Evolutionary conservation across 2,329 filamentous ascomycete species (phyloP).

Genomic region (Huntiella bhutanensis): DNA sequence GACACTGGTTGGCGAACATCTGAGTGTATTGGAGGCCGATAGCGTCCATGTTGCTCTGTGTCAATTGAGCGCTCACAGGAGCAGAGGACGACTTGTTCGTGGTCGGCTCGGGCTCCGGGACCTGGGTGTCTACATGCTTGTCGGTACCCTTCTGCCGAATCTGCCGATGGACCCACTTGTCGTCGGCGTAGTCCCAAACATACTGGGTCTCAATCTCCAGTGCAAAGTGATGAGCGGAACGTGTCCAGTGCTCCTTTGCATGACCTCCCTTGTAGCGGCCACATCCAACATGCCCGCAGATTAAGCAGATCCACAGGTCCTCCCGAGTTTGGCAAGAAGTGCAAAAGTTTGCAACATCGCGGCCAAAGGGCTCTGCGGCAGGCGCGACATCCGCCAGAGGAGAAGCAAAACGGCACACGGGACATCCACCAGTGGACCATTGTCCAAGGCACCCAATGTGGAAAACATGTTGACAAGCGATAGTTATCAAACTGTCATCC

Average conservation of each 20-base stretch:
- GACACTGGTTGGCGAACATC: conserved; percentile 77
- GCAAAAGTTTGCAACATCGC: conserved; percentile 50
- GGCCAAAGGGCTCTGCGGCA: conserved; percentile 31
- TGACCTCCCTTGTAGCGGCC: conserved; percentile 88
- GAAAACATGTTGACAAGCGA: conserved; percentile 93
- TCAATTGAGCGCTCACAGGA: no score
- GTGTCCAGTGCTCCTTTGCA: conserved; percentile 83
- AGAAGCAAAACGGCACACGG: conserved; percentile 76
- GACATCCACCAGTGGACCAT: conserved; percentile 86
- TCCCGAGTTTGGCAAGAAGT: conserved; percentile 59
- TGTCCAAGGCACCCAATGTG: conserved; percentile 92
- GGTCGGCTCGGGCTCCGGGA: no score
- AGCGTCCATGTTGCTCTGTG: conserved; percentile 36
- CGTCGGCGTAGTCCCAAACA: conserved; percentile 94
- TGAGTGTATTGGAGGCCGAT: conserved; percentile 92
- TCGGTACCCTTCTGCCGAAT: conserved; percentile 88
- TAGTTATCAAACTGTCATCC: conserved; percentile 83
- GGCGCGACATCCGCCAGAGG: conserved; percentile 27
- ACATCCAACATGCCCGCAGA: conserved; percentile 83
- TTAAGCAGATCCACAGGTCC: conserved; percentile 88
- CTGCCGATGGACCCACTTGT: conserved; percentile 87
- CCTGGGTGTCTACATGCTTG: conserved; percentile 54
- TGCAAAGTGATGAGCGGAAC: conserved; percentile 74
- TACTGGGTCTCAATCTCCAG: conserved; percentile 87
- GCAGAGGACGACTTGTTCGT: no score